Percentiles rank a stretch among this genome's conserved stretches.
These are phyloP conservation scores for Spergularia marina DNA, from an alignment of 148 eudicot species.

Conservation along the genomic window DNA sequence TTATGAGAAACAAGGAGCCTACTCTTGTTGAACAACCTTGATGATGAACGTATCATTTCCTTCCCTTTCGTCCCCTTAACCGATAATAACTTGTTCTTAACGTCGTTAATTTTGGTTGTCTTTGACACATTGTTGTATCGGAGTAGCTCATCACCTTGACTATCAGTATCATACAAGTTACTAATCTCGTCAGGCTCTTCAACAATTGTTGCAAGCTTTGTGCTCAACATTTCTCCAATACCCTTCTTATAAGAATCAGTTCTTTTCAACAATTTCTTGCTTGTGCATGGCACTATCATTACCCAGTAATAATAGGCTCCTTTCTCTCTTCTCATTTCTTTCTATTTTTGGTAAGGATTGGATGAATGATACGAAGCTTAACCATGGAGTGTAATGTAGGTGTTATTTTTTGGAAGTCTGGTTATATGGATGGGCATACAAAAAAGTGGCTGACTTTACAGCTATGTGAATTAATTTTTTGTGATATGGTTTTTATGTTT, in stretches of 20 bases:
- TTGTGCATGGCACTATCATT: slow-evolving; percentile 24
- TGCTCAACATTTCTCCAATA: slow-evolving; percentile 26
- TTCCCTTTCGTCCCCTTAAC: slow-evolving; percentile 23
- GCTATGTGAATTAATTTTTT: slow-evolving; percentile 1
- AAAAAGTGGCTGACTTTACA: slow-evolving; percentile 27
- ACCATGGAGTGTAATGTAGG: no score
- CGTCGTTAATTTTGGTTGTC: neutral
- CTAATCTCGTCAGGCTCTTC: slow-evolving; percentile 28
- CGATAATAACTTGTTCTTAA: slow-evolving; percentile 14
- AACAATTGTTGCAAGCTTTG: slow-evolving; percentile 26
- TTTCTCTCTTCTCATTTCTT: slow-evolving; percentile 7
- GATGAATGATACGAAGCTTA: neutral
- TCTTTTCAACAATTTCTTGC: slow-evolving; percentile 22
- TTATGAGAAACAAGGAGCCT: slow-evolving; percentile 26
- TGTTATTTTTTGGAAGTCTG: neutral
- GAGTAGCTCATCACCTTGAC: neutral
- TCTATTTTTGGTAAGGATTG: neutral
- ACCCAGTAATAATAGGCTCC: slow-evolving; percentile 14
- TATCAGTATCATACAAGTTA: neutral
- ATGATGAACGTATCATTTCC: slow-evolving; percentile 16
- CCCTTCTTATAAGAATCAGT: slow-evolving; percentile 29
- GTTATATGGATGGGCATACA: neutral
- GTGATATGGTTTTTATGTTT: slow-evolving; percentile 17
- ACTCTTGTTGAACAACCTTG: slow-evolving; percentile 27
- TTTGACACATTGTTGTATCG: neutral